Evolutionary conservation across 768 basidiomycete genomes (phyloP).

Genomic region (Mycena chlorophos): DNA sequence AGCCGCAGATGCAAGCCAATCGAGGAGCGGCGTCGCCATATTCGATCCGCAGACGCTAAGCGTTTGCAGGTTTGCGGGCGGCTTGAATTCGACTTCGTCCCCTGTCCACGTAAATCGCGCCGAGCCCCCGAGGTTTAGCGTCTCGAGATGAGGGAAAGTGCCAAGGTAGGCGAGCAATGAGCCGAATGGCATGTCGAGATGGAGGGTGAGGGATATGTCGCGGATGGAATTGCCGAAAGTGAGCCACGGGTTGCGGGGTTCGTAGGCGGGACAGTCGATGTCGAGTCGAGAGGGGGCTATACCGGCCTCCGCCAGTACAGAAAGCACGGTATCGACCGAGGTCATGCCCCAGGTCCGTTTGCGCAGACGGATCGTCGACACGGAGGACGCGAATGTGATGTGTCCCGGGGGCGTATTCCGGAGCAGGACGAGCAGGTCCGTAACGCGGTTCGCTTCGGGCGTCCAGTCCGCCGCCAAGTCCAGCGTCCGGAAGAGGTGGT

Average conservation of each 20-base stretch:
- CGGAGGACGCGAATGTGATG: conserved; percentile 2
- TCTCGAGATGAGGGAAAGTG: conserved; percentile 8
- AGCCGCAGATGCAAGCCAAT: background rate
- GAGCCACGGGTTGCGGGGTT: conserved; percentile 4
- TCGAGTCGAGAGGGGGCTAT: conserved; percentile 4
- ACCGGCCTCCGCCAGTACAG: conserved; percentile 2
- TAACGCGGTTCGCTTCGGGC: conserved; percentile 13
- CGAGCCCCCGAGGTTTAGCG: conserved; percentile 9
- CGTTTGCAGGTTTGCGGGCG: background rate
- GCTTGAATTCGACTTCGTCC: no score
- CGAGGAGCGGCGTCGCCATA: background rate
- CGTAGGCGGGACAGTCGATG: conserved; percentile 17
- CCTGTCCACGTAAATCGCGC: background rate
- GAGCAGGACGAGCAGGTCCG: conserved; percentile 5
- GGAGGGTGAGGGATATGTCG: conserved; percentile 2
- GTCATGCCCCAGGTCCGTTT: conserved; percentile 19
- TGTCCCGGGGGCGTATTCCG: background rate
- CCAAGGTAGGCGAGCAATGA: conserved; percentile 12
- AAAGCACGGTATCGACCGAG: conserved; percentile 6
- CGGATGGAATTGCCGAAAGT: conserved; percentile 7
- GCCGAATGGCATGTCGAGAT: conserved; percentile 9
- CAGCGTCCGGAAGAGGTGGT: conserved; percentile 23
- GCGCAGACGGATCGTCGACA: conserved; percentile 2
- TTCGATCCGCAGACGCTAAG: background rate
- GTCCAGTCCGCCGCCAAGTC: conserved; percentile 18